phyloP scores from a whole-genome alignment of 768 basidiomycete genomes.

The Psilocybe azurescens region DNA sequence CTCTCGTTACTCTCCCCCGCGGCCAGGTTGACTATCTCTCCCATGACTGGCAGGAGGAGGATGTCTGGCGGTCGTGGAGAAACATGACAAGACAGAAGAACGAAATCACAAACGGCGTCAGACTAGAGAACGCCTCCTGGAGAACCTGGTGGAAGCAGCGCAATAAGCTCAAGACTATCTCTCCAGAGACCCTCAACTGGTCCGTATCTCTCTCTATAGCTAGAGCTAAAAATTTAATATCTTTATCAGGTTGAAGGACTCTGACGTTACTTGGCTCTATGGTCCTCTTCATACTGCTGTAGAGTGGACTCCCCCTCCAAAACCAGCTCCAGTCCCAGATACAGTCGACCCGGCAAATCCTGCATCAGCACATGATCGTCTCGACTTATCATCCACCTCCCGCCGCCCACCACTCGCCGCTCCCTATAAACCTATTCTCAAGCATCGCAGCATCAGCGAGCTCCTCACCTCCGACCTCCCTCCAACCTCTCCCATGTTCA shows the following conservation, averaged over 20 bases:
- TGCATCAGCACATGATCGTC: slow-evolving; percentile 50
- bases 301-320: slow-evolving; percentile 77
- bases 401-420: slow-evolving; percentile 21
- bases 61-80: slow-evolving; percentile 98
- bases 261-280: slow-evolving; percentile 99
- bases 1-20: slow-evolving; percentile 81
- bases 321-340: slow-evolving; percentile 47
- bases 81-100: slow-evolving; percentile 99
- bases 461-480: slow-evolving; percentile 81
- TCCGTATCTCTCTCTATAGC: slow-evolving; percentile 42
- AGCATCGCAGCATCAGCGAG: slow-evolving; percentile 92
- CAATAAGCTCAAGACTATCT: slow-evolving; percentile 93
- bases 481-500: slow-evolving; percentile 65
- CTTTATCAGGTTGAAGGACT: slow-evolving; percentile 90
- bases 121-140: slow-evolving; percentile 98
- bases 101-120: slow-evolving; percentile 92
- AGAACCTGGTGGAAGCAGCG: slow-evolving; percentile 99
- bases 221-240: slow-evolving; percentile 16
- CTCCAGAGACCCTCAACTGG: slow-evolving; percentile 99
- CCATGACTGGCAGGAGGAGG: slow-evolving; percentile 97
- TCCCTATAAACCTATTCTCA: slow-evolving; percentile 87
- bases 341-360: slow-evolving; percentile 39
- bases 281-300: slow-evolving; percentile 96
- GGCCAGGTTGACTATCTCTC: slow-evolving; percentile 99
- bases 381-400: slow-evolving; percentile 49